Evolutionary conservation across 2,329 filamentous ascomycete genomes (phyloP), one percentile per base, ranked within the genome.

Genomic region (Herpotrichia juniperi): DNA sequence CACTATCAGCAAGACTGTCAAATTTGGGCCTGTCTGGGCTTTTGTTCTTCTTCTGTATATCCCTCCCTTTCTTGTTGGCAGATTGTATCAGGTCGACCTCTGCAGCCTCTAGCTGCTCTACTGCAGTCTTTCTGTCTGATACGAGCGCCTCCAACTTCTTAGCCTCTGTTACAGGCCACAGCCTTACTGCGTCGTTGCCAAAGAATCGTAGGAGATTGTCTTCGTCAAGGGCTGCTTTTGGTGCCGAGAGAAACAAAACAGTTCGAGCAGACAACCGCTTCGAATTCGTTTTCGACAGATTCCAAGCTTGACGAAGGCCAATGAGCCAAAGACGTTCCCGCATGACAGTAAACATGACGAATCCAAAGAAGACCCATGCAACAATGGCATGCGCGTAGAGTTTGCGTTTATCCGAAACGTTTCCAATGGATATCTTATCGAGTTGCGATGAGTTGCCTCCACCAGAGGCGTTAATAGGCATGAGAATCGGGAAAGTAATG

Each of bases 251-350:
- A 73, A 96, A 92, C 11, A 99, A 85, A 1, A 97, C 89, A 1
- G 93, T 97, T 48, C 91, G 87, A 2, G 93, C 93, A 1, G 93
- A 97, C 40, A 97, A 86, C 51, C 93, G 89, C 66, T 87, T 88
- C 47, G 91, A 84, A 71, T 96, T 96, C 42, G 90, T 80, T 10
- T 92, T 91, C 10, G 91, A 93, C 49, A 96, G 83, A 34, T 96
- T 84, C 76, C 96, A 97, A 0, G 93, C 93, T 76, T 97, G 93
- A 57, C 93, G 89, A 46, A 97, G 77, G 67, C 96, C 96, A 78
- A 97, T 89, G 75, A 91, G 96, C 81, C 88, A 96, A 63, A 97
- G 89, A 69, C 86, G 87, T 74, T 97, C 93, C 51, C 93, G 85
- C 50, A 92, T 89, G 57, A 97, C 85, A 67, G 91, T 87, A 75